These are phyloP conservation scores for Xylariaceae sp. DNA, from an alignment of 2,329 filamentous ascomycete genomes.

Conservation along the genomic window DNA sequence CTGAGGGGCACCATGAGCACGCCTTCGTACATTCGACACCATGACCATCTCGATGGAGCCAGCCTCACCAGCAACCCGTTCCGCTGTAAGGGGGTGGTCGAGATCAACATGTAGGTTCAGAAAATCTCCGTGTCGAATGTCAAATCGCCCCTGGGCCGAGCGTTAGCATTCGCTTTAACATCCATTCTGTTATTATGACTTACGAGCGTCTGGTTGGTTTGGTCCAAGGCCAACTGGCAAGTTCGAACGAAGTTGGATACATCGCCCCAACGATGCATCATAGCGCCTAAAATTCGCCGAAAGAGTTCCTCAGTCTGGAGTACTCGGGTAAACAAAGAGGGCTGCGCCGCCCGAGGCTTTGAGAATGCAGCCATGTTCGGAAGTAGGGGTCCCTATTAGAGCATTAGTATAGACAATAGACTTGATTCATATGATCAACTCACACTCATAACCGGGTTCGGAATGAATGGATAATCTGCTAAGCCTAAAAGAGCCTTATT, in stretches of 20 bases:
- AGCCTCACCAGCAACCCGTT: background rate
- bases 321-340: conserved; percentile 4
- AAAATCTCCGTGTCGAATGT: conserved; percentile 6
- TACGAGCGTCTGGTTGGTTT: conserved; percentile 23
- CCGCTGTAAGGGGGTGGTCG: background rate
- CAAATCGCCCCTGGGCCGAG: conserved; percentile 20
- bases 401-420: conserved; percentile 1
- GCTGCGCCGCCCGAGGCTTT: conserved; percentile 11
- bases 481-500: conserved; percentile 8
- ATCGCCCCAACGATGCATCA: conserved; percentile 22
- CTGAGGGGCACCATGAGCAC: background rate
- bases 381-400: conserved; percentile 12
- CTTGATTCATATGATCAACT: background rate
- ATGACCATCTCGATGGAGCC: background rate
- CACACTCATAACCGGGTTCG: conserved; percentile 16
- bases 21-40: conserved; percentile 2
- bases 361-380: conserved; percentile 3
- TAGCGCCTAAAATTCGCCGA: conserved; percentile 8
- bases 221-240: conserved; percentile 24
- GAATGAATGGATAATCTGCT: conserved; percentile 15
- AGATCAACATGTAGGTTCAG: conserved; percentile 5
- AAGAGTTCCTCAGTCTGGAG: conserved; percentile 25
- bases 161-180: conserved; percentile 8
- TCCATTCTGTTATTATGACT: background rate
- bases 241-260: conserved; percentile 27